phyloP scores from a whole-genome alignment of 2,329 filamentous ascomycete species.

The Orbilia ellipsospora region DNA sequence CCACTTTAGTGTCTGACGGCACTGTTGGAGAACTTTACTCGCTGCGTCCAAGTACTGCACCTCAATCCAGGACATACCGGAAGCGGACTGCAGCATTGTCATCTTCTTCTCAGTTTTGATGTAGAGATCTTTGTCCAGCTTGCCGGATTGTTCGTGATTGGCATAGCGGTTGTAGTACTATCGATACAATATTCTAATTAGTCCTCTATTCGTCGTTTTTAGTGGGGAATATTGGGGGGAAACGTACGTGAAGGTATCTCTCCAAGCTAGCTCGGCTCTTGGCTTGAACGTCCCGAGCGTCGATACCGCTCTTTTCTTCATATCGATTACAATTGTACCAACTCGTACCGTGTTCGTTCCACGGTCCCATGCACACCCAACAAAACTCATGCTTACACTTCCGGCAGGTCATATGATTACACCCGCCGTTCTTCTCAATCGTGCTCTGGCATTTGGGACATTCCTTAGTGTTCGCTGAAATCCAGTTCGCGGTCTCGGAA shows the following conservation, averaged over 20 bases:
- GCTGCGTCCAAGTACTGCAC: constrained; percentile 96
- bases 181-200: constrained; percentile 8
- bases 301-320: constrained; percentile 92
- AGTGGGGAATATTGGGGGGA: neutral
- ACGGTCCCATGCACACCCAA: constrained; percentile 99
- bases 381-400: constrained; percentile 98
- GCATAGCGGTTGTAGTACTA: constrained; percentile 99
- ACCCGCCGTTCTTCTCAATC: constrained; percentile 98
- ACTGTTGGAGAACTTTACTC: constrained; percentile 91
- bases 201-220: neutral
- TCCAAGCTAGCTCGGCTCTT: constrained; percentile 90
- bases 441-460: constrained; percentile 96
- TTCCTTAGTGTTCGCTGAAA: constrained; percentile 98
- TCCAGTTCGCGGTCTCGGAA: constrained; percentile 98
- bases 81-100: constrained; percentile 91
- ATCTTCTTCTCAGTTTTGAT: constrained; percentile 99
- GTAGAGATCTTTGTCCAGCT: constrained; percentile 94
- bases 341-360: constrained; percentile 97
- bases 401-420: constrained; percentile 97
- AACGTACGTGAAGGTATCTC: constrained; percentile 74
- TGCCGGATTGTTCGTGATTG: constrained; percentile 97
- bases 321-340: constrained; percentile 99
- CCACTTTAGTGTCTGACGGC: constrained; percentile 99
- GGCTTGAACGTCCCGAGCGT: constrained; percentile 91
- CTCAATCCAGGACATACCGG: constrained; percentile 98